phyloP scores from a whole-genome alignment of 1,284 basidiomycete genomes.

The Irpex sp. region DNA sequence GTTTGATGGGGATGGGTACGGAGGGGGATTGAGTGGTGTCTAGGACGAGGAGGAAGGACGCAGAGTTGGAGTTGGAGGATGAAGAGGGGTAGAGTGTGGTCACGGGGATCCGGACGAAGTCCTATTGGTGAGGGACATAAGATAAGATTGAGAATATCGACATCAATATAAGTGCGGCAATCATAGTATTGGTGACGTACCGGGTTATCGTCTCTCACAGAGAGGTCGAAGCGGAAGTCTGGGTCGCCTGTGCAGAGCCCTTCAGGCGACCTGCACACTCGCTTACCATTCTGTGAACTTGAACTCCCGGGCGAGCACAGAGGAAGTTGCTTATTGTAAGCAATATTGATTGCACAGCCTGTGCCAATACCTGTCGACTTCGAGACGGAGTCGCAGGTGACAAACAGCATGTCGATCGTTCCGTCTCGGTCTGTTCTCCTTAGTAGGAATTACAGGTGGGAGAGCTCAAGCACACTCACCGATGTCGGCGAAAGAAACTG shows the following conservation, averaged over 20 bases:
- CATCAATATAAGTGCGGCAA: too few relatives aligned
- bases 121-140: slow-evolving; percentile 32
- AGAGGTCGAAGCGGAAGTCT: slow-evolving; percentile 75
- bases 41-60: slow-evolving; percentile 60
- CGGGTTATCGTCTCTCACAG: slow-evolving; percentile 43
- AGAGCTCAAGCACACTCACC: slow-evolving; percentile 40
- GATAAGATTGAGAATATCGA: too few relatives aligned
- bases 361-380: slow-evolving; percentile 61
- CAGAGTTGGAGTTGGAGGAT: slow-evolving; percentile 24
- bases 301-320: slow-evolving; percentile 61
- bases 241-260: slow-evolving; percentile 81
- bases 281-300: slow-evolving; percentile 43
- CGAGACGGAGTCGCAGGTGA: slow-evolving; percentile 74
- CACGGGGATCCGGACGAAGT: slow-evolving; percentile 64
- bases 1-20: slow-evolving; percentile 72
- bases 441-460: background rate
- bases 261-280: slow-evolving; percentile 69
- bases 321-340: slow-evolving; percentile 88
- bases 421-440: slow-evolving; percentile 78
- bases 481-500: slow-evolving; percentile 89
- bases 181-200: too few relatives aligned
- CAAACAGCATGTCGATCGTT: slow-evolving; percentile 92
- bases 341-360: slow-evolving; percentile 84
- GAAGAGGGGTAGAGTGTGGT: slow-evolving; percentile 50
- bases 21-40: slow-evolving; percentile 58